Percentiles rank a stretch among this genome's conserved stretches.
phyloP scores from a whole-genome alignment of 257 asterid species.

The Anisodus tanguticus region DNA sequence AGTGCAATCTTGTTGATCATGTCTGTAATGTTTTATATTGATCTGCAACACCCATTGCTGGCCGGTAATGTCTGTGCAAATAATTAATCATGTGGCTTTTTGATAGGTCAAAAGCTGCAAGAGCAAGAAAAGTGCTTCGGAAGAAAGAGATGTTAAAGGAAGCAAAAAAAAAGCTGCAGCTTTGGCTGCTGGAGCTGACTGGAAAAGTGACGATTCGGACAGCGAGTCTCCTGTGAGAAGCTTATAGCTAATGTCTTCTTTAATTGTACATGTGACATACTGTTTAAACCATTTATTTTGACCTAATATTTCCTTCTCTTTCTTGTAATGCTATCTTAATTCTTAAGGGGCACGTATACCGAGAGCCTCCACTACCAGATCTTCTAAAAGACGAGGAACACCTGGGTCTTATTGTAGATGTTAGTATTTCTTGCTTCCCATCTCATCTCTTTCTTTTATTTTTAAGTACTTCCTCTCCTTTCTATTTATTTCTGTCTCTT shows the following conservation, averaged over 20 bases:
- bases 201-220: conserved; percentile 83
- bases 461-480: conserved; percentile 2
- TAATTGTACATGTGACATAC: background rate
- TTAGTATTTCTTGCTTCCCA: conserved; percentile 42
- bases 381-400: conserved; percentile 68
- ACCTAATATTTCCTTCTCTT: conserved; percentile 31
- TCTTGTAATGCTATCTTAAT: background rate
- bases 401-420: conserved; percentile 71
- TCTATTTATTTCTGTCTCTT: conserved; percentile 1
- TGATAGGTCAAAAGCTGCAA: conserved; percentile 66
- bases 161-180: conserved; percentile 72
- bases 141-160: conserved; percentile 62
- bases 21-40: background rate
- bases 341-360: conserved; percentile 46
- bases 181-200: conserved; percentile 82
- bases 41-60: background rate
- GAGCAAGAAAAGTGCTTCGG: conserved; percentile 71
- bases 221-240: conserved; percentile 68
- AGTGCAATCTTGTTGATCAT: background rate
- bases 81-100: conserved; percentile 17
- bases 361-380: conserved; percentile 75
- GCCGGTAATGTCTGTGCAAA: background rate
- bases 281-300: background rate
- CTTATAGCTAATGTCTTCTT: conserved; percentile 23
- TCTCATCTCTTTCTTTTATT: background rate